These are phyloP conservation scores for Lithohypha guttulata DNA, from an alignment of 2,329 filamentous ascomycete genomes.

Conservation along the genomic window DNA sequence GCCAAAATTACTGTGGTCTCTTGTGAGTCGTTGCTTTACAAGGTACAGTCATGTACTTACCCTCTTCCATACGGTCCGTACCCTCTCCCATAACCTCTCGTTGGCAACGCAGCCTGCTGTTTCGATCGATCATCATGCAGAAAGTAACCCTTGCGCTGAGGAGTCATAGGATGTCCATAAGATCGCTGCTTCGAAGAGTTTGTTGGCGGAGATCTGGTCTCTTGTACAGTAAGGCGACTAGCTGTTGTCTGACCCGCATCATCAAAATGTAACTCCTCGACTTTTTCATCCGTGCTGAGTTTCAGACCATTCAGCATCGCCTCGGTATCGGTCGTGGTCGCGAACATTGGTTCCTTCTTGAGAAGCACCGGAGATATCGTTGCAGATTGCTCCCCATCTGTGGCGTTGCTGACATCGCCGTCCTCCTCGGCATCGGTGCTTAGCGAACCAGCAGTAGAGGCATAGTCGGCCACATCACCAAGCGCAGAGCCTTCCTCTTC, in stretches of 20 bases:
- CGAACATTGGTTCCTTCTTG: conserved; percentile 4
- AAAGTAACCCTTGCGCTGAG: conserved; percentile 89
- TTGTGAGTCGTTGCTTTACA: background rate
- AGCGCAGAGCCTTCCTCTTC: conserved; percentile 40
- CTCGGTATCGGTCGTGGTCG: conserved; percentile 41
- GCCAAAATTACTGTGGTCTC: background rate
- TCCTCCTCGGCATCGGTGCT: conserved; percentile 48
- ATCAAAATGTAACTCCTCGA: conserved; percentile 43
- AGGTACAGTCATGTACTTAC: conserved; percentile 20
- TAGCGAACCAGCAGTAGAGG: conserved; percentile 50
- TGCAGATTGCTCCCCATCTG: conserved; percentile 26
- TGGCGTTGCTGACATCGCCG: conserved; percentile 44
- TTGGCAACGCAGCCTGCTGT: too few relatives aligned
- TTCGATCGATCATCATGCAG: conserved; percentile 73
- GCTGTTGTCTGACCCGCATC: conserved; percentile 22
- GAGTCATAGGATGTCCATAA: conserved; percentile 84
- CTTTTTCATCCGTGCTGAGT: conserved; percentile 32
- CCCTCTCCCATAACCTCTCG: conserved; percentile 52
- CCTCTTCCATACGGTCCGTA: background rate
- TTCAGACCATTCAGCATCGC: conserved; percentile 51
- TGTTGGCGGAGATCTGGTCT: conserved; percentile 5
- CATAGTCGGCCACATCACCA: conserved; percentile 48
- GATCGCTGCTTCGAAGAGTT: conserved; percentile 56
- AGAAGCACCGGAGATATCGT: conserved; percentile 1
- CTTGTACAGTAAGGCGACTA: background rate